Percentiles rank a stretch among this genome's conserved stretches.
Evolutionary conservation across 1,284 basidiomycete genomes (phyloP).

Genomic region (Apiotrichum siamense): DNA sequence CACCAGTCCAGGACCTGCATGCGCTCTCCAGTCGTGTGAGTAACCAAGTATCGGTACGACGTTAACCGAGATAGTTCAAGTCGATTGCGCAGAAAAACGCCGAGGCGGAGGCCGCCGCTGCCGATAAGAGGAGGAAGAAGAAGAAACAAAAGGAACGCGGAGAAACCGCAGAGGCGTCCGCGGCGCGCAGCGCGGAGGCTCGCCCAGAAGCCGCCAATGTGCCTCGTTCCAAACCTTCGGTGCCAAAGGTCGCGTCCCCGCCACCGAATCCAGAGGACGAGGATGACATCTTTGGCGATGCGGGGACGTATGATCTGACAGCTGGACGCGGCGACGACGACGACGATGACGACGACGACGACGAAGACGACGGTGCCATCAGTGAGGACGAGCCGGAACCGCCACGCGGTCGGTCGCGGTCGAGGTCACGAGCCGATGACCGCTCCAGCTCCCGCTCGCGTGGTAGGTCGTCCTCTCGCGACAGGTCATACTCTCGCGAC

Average conservation of each 20-base stretch:
- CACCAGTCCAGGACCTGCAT: neutral
- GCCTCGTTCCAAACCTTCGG: neutral
- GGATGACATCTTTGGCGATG: slow-evolving; percentile 74
- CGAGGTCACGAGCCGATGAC: neutral
- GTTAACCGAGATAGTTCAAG: slow-evolving; percentile 36
- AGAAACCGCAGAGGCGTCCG: neutral
- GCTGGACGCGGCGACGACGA: slow-evolving; percentile 40
- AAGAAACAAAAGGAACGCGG: slow-evolving; percentile 24
- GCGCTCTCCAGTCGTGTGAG: neutral
- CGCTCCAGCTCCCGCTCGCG: slow-evolving; percentile 2
- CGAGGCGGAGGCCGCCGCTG: slow-evolving; percentile 19
- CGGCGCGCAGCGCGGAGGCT: neutral
- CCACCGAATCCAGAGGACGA: slow-evolving; percentile 36
- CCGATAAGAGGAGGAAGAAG: slow-evolving; percentile 24
- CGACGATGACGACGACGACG: slow-evolving; percentile 24
- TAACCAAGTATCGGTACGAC: neutral
- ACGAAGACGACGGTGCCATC: slow-evolving; percentile 14
- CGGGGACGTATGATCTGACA: slow-evolving; percentile 70
- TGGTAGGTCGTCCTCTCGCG: neutral
- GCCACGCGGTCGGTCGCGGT: neutral
- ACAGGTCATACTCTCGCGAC: slow-evolving; percentile 8
- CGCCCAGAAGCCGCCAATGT: neutral
- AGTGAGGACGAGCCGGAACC: slow-evolving; percentile 9
- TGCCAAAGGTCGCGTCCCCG: neutral
- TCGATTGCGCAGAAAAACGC: slow-evolving; percentile 36